These are phyloP conservation scores for Triticum aestivum DNA, from an alignment of 176 grass and related monocot genomes.

Conservation along the genomic window IWGSC_CS_RefSeq_v2.1 NC_057805.1:82317345-82317844, in stretches of 20 bases:
- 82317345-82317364: slow-evolving; percentile 80
- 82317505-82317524: neutral
- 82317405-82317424: slow-evolving; percentile 81
- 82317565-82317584: slow-evolving; percentile 83
- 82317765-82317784: slow-evolving; percentile 76
- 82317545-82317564: neutral
- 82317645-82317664: slow-evolving; percentile 86
- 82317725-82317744: neutral
- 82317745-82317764: slow-evolving; percentile 77
- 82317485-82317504: neutral
- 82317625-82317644: slow-evolving; percentile 77
- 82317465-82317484: slow-evolving; percentile 61
- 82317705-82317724: neutral
- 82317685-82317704: neutral
- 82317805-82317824: slow-evolving; percentile 44
- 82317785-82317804: slow-evolving; percentile 89
- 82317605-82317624: slow-evolving; percentile 77
- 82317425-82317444: slow-evolving; percentile 77
- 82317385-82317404: slow-evolving; percentile 89
- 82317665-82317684: slow-evolving; percentile 45
- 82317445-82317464: slow-evolving; percentile 82
- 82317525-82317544: neutral
- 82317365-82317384: slow-evolving; percentile 93
- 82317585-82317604: slow-evolving; percentile 91
- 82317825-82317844: neutral